These are phyloP conservation scores for Xanthoconium purpureum DNA, from an alignment of 768 basidiomycete species.

Conservation along the genomic window DNA sequence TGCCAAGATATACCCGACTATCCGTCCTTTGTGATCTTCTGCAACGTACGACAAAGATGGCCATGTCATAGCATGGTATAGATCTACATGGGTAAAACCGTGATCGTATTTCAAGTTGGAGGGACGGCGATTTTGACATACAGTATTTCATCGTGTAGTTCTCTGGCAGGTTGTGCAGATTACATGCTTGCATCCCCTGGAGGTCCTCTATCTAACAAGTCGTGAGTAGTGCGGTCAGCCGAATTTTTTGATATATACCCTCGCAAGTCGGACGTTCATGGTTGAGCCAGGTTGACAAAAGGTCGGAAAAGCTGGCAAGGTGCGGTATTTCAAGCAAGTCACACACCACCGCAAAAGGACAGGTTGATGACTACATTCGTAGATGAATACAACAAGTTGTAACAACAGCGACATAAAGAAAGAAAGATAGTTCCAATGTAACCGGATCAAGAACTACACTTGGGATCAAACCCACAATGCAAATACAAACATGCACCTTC, in stretches of 20 bases:
- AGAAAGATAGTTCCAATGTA: conserved; percentile 14
- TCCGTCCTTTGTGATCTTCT: conserved; percentile 81
- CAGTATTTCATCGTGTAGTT: conserved; percentile 85
- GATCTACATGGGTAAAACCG: conserved; percentile 49
- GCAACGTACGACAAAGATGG: conserved; percentile 92
- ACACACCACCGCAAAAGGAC: conserved; percentile 13
- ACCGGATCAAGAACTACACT: conserved; percentile 6
- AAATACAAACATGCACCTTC: conserved; percentile 10
- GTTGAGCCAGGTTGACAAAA: background rate
- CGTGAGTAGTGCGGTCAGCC: conserved; percentile 13
- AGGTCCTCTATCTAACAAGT: conserved; percentile 74
- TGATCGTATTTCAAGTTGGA: background rate
- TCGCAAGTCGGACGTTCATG: conserved; percentile 34
- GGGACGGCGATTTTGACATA: conserved; percentile 31
- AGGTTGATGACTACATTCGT: conserved; percentile 17
- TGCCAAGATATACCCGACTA: conserved; percentile 94
- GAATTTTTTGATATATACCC: conserved; percentile 15
- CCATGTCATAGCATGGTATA: conserved; percentile 91
- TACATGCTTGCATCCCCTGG: conserved; percentile 90
- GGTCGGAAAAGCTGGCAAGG: background rate
- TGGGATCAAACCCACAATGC: conserved; percentile 1
- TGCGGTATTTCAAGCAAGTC: background rate
- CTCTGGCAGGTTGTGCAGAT: conserved; percentile 90
- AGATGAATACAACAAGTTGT: conserved; percentile 21
- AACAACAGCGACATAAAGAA: conserved; percentile 24